Conservation (phyloP, 2,329 filamentous ascomycete genomes). For the Pseudogymnoascus sp. region DNA sequence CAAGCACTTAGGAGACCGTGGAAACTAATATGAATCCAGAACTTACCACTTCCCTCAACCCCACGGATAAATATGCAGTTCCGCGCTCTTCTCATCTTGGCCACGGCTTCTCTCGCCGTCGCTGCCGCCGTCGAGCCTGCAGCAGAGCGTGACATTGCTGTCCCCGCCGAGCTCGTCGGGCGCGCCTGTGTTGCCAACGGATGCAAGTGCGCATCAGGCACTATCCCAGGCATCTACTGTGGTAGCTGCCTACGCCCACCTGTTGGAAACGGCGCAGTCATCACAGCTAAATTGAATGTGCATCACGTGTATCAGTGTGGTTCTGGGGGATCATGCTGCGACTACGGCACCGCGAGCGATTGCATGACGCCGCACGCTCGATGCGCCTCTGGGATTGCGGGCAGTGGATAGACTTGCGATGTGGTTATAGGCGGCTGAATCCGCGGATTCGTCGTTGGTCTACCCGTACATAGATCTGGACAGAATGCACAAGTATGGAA, state of each 20-base stretch:
- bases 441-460: not conserved
- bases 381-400: not conserved
- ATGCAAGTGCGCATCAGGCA: not conserved
- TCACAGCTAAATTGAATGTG: not conserved
- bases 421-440: not conserved
- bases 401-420: not conserved
- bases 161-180: not conserved
- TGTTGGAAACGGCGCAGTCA: not conserved
- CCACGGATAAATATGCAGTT: not conserved
- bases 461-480: not conserved
- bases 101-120: not conserved
- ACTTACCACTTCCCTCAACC: too few species aligned
- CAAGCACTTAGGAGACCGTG: too few species aligned
- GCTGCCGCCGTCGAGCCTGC: not conserved
- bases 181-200: not conserved
- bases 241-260: not conserved
- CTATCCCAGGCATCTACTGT: not conserved
- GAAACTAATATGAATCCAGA: too few species aligned
- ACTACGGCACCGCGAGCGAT: not conserved
- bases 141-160: not conserved
- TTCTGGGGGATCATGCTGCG: not conserved
- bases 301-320: not conserved
- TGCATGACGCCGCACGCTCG: not conserved
- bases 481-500: not conserved
- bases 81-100: not conserved